Evolutionary conservation across 140 eudicot species (phyloP).

Genomic region (Anethum foeniculum): DNA sequence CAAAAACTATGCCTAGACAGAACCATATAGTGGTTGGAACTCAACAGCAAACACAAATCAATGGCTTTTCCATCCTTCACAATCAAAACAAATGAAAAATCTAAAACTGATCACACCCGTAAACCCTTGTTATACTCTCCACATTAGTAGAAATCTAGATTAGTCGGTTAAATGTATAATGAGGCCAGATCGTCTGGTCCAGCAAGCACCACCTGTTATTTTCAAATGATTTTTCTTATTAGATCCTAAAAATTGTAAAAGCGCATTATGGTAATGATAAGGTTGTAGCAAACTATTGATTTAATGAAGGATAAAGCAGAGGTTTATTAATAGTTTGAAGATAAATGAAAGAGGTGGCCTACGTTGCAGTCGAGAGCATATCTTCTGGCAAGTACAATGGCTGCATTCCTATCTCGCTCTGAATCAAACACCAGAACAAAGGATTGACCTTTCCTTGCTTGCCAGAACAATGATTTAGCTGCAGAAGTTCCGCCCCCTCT

Average conservation of each 20-base stretch:
- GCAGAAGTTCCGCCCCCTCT: conserved; percentile 96
- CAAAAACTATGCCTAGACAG: conserved; percentile 69
- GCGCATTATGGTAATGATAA: neutral
- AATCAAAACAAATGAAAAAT: conserved; percentile 34
- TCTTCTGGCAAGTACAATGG: conserved; percentile 70
- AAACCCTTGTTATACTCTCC: conserved; percentile 31
- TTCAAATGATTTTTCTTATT: neutral
- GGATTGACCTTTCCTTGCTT: conserved; percentile 81
- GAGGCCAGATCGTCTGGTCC: conserved; percentile 93
- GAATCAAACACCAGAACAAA: conserved; percentile 79
- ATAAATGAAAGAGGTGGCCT: conserved; percentile 15
- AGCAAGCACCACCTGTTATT: conserved; percentile 68
- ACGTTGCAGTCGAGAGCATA: conserved; percentile 89
- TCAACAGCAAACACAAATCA: conserved; percentile 23
- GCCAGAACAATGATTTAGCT: conserved; percentile 92
- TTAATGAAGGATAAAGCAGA: neutral
- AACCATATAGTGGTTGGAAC: conserved; percentile 32
- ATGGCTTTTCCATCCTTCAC: conserved; percentile 20
- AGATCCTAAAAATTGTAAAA: neutral
- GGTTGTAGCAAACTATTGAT: neutral
- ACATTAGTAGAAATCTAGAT: conserved; percentile 28
- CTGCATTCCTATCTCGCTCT: conserved; percentile 81
- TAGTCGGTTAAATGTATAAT: conserved; percentile 35
- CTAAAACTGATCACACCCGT: conserved; percentile 28
- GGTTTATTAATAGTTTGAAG: neutral